Base-by-base conservation (phyloP, 2,329 filamentous ascomycete genomes). In the Arthrobotrys megalospora region DNA sequence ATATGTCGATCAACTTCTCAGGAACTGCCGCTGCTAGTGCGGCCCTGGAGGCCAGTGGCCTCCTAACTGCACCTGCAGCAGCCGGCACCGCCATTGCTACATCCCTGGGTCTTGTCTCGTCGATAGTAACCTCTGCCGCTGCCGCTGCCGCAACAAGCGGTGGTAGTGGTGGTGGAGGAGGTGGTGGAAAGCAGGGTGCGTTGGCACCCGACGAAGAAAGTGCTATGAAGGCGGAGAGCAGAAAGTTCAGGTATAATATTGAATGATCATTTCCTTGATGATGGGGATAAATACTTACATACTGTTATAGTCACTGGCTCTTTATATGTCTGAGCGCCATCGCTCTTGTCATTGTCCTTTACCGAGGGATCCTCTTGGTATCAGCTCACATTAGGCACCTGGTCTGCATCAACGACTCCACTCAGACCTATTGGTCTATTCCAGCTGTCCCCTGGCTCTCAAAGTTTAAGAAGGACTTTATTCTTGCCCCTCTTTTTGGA, bases 401-500 rank as follows among this genome's bases (percentile, higher is more conserved):
- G 34, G 68, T 72, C 34, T 79, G 43, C 32, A 79, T 79, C 62
- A 79, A 79, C n/a, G 76, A 77, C 41, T 55, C 47, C 2, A 68
- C 58, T 10, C 76, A 79, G 45, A 63, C 48, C 6, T 79, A 68
- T 28, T 79, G 76, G 76, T 52, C 63, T 24, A 63, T 67, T 50
- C 76, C 76, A 12, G 38, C 62, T 34, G 12, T 62, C 24, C 69
- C 62, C 0, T 79, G 66, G 50, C 24, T 79, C 47, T 79, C 68
- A 6, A 79, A 73, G 38, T 85, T 93, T 80, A 91, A 92, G 86
- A 89, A 88, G 82, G 88, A 92, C 80, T 80, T 93, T 21, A 84
- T 91, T 11, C 90, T 90, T 82, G 91, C 93, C 0, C 93, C 93
- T 3, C 85, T 96, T 19, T 88, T 90, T 82, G 88, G 87, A 66